Base-by-base conservation (phyloP, 768 basidiomycete species). In the Boletus eberwhitei region DNA sequence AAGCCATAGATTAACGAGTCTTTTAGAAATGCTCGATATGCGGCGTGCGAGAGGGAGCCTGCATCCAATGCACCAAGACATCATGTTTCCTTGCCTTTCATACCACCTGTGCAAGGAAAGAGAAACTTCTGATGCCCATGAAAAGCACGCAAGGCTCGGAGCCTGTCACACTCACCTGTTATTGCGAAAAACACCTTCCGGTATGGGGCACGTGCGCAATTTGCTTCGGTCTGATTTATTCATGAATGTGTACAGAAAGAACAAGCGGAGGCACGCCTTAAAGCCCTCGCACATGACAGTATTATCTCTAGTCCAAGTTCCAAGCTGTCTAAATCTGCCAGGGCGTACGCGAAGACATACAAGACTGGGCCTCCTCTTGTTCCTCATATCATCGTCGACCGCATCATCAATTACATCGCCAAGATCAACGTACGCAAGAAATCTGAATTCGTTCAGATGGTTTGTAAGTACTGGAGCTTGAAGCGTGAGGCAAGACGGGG, bases 391-490 rank as follows among this genome's bases (percentile, higher is more conserved):
- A 88, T 98, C 52, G 83, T 92, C n/a, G 79, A 87, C 7, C 82
- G 86, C 9, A 86, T 99, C 48, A 56, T 85, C 22, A 77, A 81
- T 49, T 98, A 98, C 62, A 84, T 90, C 36, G 68, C 69, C 36
- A 85, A 84, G 60, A 76, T 96, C 39, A 76, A 69, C 32, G 74
- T 97, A 5, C 76, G 88, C 57, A 93, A 90, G 69, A 92, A 89
- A 65, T 62, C 72, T 4, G 87, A 90, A 42, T 90, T 95, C 52
- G 73, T 98, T 13, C 79, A 84, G 45, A 71, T 84, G 63, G 77
- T 94, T 32, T 95, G 90, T 64, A 82, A 85, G 64, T 99, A 98
- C 65, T 99, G 97, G 97, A 98, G 97, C 72, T 70, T 99, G 70
- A 98, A 99, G 73, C 77, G 97, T 5, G 96, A 98, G 68, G 92